phyloP scores from a whole-genome alignment of 139 green algal genomes.

The Chlamydomonas sp. region DNA sequence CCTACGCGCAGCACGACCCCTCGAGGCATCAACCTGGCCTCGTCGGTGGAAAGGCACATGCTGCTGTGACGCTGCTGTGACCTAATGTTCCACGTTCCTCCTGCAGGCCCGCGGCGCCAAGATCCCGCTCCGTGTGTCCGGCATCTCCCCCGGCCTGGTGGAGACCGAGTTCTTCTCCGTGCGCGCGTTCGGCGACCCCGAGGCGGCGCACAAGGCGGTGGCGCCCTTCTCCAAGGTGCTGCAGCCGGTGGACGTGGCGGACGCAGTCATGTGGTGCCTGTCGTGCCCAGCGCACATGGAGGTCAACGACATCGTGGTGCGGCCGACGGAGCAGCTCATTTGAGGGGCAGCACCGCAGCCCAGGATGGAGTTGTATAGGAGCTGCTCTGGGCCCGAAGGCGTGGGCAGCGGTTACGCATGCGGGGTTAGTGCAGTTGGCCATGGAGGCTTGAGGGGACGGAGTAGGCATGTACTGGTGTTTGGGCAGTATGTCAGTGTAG shows the following conservation, averaged over 20 bases:
- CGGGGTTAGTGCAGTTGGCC: too few species aligned
- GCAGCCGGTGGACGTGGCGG: slow-evolving; percentile 70
- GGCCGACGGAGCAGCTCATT: slow-evolving; percentile 64
- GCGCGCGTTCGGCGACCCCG: slow-evolving; percentile 50
- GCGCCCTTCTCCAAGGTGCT: slow-evolving; percentile 54
- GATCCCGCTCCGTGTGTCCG: slow-evolving; percentile 70
- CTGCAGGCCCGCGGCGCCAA: slow-evolving; percentile 55
- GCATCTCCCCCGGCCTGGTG: slow-evolving; percentile 77
- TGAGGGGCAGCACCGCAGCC: slow-evolving; percentile 3
- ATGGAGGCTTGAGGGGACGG: too few species aligned
- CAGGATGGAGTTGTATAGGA: neutral
- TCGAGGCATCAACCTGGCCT: too few species aligned
- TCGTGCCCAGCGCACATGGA: slow-evolving; percentile 76
- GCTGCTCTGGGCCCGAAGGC: neutral
- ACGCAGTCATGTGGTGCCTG: slow-evolving; percentile 71
- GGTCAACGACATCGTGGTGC: slow-evolving; percentile 78
- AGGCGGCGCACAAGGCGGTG: slow-evolving; percentile 43
- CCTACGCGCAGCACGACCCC: too few species aligned
- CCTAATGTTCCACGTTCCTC: neutral
- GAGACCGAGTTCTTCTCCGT: slow-evolving; percentile 78
- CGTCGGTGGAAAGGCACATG: neutral
- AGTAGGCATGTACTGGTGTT: too few species aligned
- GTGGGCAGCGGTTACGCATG: too few species aligned
- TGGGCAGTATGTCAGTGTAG: too few species aligned
- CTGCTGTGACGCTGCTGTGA: neutral